Evolutionary conservation across 2,329 filamentous ascomycete genomes (phyloP).

Genomic region (Fusarium citri): DNA sequence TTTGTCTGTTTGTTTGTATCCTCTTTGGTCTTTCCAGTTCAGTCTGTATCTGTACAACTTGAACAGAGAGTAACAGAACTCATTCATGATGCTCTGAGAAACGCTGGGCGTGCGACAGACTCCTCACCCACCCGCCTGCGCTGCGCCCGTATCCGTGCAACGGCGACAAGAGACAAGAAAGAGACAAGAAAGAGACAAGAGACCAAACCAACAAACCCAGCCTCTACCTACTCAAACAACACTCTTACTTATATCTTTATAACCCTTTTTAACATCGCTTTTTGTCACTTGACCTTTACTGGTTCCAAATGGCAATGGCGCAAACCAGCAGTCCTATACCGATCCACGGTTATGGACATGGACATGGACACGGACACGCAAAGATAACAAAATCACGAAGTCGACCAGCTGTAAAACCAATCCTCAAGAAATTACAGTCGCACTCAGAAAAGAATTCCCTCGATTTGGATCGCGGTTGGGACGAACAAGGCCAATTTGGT

Average conservation of each 20-base stretch:
- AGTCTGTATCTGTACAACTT: conserved; percentile 39
- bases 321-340: conserved; percentile 40
- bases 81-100: conserved; percentile 47
- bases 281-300: conserved; percentile 2
- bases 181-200: background rate
- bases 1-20: conserved; percentile 11
- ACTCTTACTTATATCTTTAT: conserved; percentile 1
- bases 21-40: conserved; percentile 5
- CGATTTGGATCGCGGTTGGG: conserved; percentile 70
- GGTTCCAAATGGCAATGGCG: conserved; percentile 42
- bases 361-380: conserved; percentile 33
- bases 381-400: conserved; percentile 59
- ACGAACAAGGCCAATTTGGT: conserved; percentile 60
- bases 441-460: conserved; percentile 72
- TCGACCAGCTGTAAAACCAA: conserved; percentile 68
- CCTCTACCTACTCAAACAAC: conserved; percentile 28
- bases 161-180: conserved; percentile 22
- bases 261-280: background rate
- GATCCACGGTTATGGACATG: conserved; percentile 41
- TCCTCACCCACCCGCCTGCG: conserved; percentile 37
- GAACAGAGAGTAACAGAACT: conserved; percentile 26
- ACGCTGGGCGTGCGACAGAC: conserved; percentile 45
- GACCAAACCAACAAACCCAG: conserved; percentile 24
- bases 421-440: conserved; percentile 67
- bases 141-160: conserved; percentile 45